A percentile compares a stretch with the other conserved stretches of the same genome.
Conservation (phyloP, 2,329 filamentous ascomycete genomes). For the Thielaviopsis ethacetica region DNA sequence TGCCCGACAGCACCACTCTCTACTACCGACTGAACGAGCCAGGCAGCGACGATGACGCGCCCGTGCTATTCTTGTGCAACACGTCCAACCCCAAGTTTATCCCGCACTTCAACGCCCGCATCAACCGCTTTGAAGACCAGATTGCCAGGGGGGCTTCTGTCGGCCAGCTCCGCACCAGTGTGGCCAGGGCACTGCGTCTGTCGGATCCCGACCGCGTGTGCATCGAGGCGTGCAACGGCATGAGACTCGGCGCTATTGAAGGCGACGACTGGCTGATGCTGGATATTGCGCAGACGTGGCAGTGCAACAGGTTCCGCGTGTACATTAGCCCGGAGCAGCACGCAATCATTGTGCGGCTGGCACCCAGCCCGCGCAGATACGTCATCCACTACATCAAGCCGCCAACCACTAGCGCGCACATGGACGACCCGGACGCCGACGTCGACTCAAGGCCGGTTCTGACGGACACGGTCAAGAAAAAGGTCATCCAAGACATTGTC, state of each 20-base stretch:
- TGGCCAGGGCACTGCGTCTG: constrained; percentile 2
- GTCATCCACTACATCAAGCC: constrained; percentile 3
- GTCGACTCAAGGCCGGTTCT: background rate
- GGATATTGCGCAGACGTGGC: constrained; percentile 7
- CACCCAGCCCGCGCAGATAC: constrained; percentile 3
- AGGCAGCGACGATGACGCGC: background rate
- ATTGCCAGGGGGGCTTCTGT: constrained; percentile 2
- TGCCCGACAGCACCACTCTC: background rate
- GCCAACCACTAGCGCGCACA: background rate
- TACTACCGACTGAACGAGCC: background rate
- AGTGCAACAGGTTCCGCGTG: constrained; percentile 9
- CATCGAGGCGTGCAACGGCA: constrained; percentile 9
- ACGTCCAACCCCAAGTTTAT: background rate
- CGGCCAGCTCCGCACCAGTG: background rate
- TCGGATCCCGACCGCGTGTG: constrained; percentile 7
- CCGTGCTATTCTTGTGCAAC: background rate
- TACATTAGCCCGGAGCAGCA: background rate
- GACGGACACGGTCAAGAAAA: background rate
- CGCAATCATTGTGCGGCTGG: constrained; percentile 3
- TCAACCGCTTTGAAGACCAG: background rate
- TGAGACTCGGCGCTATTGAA: constrained; percentile 7
- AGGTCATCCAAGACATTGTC: background rate
- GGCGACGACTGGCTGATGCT: constrained; percentile 8
- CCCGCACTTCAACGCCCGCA: background rate
- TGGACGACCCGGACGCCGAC: background rate